Percentiles rank a stretch among this genome's conserved stretches.
Evolutionary conservation across 257 asterid species (phyloP).

Genomic region (Capsicum pubescens): DNA sequence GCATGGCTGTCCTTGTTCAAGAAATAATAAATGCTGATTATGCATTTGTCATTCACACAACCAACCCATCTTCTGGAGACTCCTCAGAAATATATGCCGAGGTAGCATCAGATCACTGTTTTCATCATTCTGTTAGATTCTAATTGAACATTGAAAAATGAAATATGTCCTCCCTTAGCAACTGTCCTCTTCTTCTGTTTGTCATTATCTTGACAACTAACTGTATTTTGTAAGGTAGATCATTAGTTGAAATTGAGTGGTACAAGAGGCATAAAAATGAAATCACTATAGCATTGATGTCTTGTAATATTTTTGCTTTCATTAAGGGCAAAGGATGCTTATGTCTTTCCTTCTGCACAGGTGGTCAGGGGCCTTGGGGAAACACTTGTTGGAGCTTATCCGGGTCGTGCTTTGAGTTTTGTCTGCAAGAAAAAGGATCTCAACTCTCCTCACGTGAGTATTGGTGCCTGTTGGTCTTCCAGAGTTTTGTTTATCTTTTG

Average conservation of each 20-base stretch:
- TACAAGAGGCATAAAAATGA: not conserved
- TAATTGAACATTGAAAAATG: not conserved
- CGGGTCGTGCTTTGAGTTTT: constrained; percentile 99
- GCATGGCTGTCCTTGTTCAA: constrained; percentile 99
- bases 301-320: not conserved
- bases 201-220: not conserved
- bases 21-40: constrained; percentile 96
- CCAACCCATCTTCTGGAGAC: constrained; percentile 95
- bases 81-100: constrained; percentile 92
- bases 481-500: not conserved
- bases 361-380: constrained; percentile 99
- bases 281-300: not conserved
- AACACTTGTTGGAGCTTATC: constrained; percentile 99
- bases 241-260: constrained; percentile 6
- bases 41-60: constrained; percentile 98
- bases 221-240: constrained; percentile 19
- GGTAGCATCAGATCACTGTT: constrained; percentile 50
- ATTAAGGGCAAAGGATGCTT: not conserved
- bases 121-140: not conserved
- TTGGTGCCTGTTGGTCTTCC: constrained; percentile 21
- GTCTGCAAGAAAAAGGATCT: constrained; percentile 86
- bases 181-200: constrained; percentile 17
- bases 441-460: constrained; percentile 71
- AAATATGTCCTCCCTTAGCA: constrained; percentile 24
- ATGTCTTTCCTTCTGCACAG: constrained; percentile 46